Evolutionary conservation across 495 filamentous ascomycete species (phyloP), one percentile per base, ranked within the genome.

Genomic region (Penicillium ochrochloron): DNA sequence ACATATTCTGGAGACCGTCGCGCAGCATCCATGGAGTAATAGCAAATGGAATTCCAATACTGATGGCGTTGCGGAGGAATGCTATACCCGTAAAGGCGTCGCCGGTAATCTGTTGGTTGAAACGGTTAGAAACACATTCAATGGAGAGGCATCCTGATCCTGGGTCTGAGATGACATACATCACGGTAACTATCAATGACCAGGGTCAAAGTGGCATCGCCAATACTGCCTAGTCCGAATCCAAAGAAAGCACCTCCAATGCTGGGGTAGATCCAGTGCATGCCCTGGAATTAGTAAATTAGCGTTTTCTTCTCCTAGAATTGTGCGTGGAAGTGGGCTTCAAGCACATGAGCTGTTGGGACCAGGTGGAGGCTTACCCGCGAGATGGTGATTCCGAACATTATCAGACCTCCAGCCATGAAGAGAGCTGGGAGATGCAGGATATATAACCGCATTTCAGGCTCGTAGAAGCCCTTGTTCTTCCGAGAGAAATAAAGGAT

Each of bases 371-470:
- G 29, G 4, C 71, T 60, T 68, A 75, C 76, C 56, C 69, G 41
- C 6, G 68, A 63, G 23, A 76, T 60, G 0, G 76, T 76, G 8
- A 58, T 66, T 10, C 76, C 76, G 48, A 78, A 78, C 75, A 78
- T 77, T 4, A 77, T 71, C n/a, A 76, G n/a, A 0, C 76, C 76
- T 6, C 70, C 72, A 9, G 70, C 64, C 60, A 76, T 67, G 3
- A 54, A 15, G 1, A 75, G n/a, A 0, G 70, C 73, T 2, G 75
- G 75, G n/a, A 78, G 27, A 57, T 75, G 72, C 35, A 76, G 61
- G 17, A 76, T 77, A 50, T 76, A 80, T 10, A 81, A 62, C 19
- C 80, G 70, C 71, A 79, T 78, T 58, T 83, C 81, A 0, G 79
- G 73, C 66, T 84, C 80, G 31, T 75, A 77, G 46, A 75, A 73